phyloP scores from a whole-genome alignment of 2,329 filamentous ascomycete genomes.

The Curvularia hawaiiensis region DNA sequence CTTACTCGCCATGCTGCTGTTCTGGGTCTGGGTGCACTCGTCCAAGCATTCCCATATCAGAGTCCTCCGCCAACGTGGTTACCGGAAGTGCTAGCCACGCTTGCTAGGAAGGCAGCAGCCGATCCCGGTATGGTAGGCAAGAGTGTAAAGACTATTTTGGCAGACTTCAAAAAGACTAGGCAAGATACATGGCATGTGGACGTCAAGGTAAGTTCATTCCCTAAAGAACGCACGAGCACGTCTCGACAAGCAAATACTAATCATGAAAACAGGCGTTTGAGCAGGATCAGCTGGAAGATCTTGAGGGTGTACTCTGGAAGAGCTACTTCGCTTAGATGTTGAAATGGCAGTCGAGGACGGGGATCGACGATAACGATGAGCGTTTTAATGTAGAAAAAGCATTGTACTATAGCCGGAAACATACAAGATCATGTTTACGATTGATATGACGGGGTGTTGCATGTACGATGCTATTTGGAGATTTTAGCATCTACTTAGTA shows the following conservation, averaged over 20 bases:
- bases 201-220: conserved; percentile 74
- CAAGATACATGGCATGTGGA: conserved; percentile 99
- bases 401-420: conserved; percentile 17
- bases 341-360: background rate
- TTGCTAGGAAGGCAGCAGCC: conserved; percentile 83
- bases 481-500: conserved; percentile 6
- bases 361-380: background rate
- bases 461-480: conserved; percentile 6
- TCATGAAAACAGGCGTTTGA: conserved; percentile 69
- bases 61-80: conserved; percentile 93
- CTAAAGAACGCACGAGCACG: background rate
- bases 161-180: conserved; percentile 99
- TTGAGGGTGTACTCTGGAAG: conserved; percentile 98
- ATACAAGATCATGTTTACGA: conserved; percentile 1
- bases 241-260: conserved; percentile 7
- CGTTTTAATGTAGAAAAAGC: background rate
- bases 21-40: conserved; percentile 84
- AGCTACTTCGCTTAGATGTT: conserved; percentile 84
- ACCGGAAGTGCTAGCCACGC: conserved; percentile 84
- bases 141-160: conserved; percentile 90
- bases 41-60: conserved; percentile 95
- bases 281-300: conserved; percentile 87
- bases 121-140: conserved; percentile 94
- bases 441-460: conserved; percentile 10
- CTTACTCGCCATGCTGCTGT: conserved; percentile 88